phyloP scores from a whole-genome alignment of 176 grass and related monocot species.

The Dactylis glomerata region DNA sequence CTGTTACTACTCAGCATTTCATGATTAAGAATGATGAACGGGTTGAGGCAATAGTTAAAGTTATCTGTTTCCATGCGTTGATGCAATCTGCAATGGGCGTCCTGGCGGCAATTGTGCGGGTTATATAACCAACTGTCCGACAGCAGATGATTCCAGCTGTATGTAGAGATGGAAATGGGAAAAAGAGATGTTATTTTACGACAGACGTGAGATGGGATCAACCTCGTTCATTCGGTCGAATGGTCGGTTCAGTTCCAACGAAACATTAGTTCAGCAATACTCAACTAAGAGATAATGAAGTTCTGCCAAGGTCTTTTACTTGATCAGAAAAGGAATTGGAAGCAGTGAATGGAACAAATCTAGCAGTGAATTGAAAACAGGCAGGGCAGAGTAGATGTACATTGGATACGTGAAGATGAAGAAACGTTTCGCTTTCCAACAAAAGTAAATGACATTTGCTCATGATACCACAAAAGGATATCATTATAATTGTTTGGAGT shows the following conservation, averaged over 20 bases:
- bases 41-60: neutral
- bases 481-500: neutral
- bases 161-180: neutral
- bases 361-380: no score
- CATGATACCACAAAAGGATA: neutral
- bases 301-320: neutral
- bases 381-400: neutral
- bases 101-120: neutral
- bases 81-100: neutral
- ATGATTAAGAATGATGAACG: neutral
- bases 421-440: neutral
- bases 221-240: neutral
- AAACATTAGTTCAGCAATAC: neutral
- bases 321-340: neutral
- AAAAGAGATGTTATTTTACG: neutral
- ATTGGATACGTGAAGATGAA: neutral
- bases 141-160: neutral
- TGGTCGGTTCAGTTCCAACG: neutral
- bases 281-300: neutral
- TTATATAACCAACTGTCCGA: neutral
- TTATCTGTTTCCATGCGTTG: conserved; percentile 6
- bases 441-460: conserved; percentile 4
- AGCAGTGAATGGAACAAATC: neutral
- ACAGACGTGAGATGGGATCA: neutral
- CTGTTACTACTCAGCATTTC: neutral